These are phyloP conservation scores for Spirogloea muscicola DNA, from an alignment of 139 green algal species.

Conservation along the genomic window DNA sequence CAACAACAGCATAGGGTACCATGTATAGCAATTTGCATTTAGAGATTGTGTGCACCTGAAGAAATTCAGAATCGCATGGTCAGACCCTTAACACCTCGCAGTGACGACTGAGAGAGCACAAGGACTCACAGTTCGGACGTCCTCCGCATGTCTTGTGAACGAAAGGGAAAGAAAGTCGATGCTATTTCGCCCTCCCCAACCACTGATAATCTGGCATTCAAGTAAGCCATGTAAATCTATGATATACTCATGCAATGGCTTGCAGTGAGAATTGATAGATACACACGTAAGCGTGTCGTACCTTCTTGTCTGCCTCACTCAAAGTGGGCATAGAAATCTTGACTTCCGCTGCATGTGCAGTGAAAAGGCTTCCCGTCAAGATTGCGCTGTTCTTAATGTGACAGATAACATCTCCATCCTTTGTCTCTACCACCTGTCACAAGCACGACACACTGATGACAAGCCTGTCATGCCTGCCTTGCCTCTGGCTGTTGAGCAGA, in stretches of 20 bases:
- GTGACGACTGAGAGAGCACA: too few relatives aligned
- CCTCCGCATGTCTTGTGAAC: constrained; percentile 90
- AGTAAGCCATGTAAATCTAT: too few relatives aligned
- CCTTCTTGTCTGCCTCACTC: constrained; percentile 89
- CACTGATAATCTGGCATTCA: constrained; percentile 81
- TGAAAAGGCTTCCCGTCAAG: constrained; percentile 89
- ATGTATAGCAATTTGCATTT: too few relatives aligned
- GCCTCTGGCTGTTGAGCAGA: not conserved
- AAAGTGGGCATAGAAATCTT: constrained; percentile 83
- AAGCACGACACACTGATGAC: not conserved
- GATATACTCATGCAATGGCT: too few relatives aligned
- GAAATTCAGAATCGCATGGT: too few relatives aligned
- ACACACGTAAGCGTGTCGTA: too few relatives aligned
- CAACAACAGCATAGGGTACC: too few relatives aligned
- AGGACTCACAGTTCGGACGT: constrained; percentile 89
- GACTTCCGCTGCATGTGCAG: constrained; percentile 21
- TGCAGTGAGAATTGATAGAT: too few relatives aligned
- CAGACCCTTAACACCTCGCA: too few relatives aligned
- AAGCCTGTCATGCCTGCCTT: not conserved
- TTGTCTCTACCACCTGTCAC: constrained; percentile 31
- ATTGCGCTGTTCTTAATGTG: constrained; percentile 93
- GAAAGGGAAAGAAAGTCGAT: constrained; percentile 98
- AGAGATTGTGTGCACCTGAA: too few relatives aligned
- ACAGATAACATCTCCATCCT: constrained; percentile 58
- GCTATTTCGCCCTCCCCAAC: constrained; percentile 90